phyloP scores from a whole-genome alignment of 352 stramenopile species.

The Phytophthora macrochlamydospora region DNA sequence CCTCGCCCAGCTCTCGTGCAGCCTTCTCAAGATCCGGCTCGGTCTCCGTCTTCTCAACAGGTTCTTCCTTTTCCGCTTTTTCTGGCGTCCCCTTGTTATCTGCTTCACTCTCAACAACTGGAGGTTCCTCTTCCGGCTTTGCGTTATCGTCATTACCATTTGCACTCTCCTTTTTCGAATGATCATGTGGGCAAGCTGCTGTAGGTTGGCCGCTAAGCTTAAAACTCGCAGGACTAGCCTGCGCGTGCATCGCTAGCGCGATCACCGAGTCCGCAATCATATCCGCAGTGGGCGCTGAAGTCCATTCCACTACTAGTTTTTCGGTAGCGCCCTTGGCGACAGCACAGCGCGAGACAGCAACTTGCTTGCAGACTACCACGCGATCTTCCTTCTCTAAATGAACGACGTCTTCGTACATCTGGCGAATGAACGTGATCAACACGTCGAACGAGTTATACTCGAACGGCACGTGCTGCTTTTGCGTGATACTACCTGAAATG shows the following conservation, averaged over 20 bases:
- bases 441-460: slow-evolving; percentile 82
- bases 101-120: slow-evolving; percentile 15
- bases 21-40: slow-evolving; percentile 51
- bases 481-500: slow-evolving; percentile 77
- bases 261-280: slow-evolving; percentile 97
- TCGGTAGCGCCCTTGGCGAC: slow-evolving; percentile 34
- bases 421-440: slow-evolving; percentile 74
- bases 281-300: slow-evolving; percentile 93
- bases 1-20: slow-evolving; percentile 63
- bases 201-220: slow-evolving; percentile 79
- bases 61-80: slow-evolving; percentile 27
- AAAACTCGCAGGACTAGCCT: slow-evolving; percentile 83
- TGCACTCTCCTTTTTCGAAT: slow-evolving; percentile 54
- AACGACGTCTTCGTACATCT: slow-evolving; percentile 85
- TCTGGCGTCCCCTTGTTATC: slow-evolving; percentile 27
- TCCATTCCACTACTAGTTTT: slow-evolving; percentile 84
- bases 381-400: slow-evolving; percentile 57
- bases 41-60: slow-evolving; percentile 20
- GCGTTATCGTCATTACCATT: slow-evolving; percentile 7
- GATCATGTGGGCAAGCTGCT: slow-evolving; percentile 79
- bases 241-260: slow-evolving; percentile 94
- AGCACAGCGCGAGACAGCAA: slow-evolving; percentile 64
- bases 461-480: slow-evolving; percentile 88
- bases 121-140: slow-evolving; percentile 25
- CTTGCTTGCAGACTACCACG: slow-evolving; percentile 76